Evolutionary conservation across 2,329 filamentous ascomycete genomes (phyloP), one percentile per base, ranked within the genome.

Genomic region (Aspergillus sp.): DNA sequence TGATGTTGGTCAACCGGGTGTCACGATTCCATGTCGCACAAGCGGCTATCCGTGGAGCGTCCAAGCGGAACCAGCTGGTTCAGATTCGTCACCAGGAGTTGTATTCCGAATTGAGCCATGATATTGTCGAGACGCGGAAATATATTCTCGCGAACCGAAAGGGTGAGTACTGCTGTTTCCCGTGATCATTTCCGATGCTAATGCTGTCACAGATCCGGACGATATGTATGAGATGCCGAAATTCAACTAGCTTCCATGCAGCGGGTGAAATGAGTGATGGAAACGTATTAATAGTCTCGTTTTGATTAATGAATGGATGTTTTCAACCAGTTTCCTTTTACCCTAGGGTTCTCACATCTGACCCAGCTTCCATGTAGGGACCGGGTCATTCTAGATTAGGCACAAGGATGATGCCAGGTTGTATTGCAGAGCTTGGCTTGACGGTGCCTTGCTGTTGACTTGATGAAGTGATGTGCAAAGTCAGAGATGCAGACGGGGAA

Each of bases 1-100:
- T 85, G 82, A 81, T 85, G 80, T 68, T 85, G 1, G 61, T 76
- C 5, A 86, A 86, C 53, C 53, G 67, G 13, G 78, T 82, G 2
- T 81, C 74, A 12, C 67, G 81, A 34, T 86, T 76, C 51, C 73
- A 85, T 57, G 71, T 85, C 13, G 78, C 77, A 0, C 68, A 74
- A 48, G 63, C 72, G 8, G 82, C 81, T 2, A 53, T 85, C 39
- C 65, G 61, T 35, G 74, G 71, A 1, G 79, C 65, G 0, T 68
- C 73, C 1, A 64, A 62, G 52, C 51, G 59, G 4, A 81, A 82
- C 45, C 67, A 74, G 29, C 68, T 68, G 48, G 67, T 81, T 0
- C 66, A 62, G 43, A 42, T 69, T 5, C 65, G 62, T 27, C 54
- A 76, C 51, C 73, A 77, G 12, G 68, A 72, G 50, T 56, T 72